Evolutionary conservation across 441 rosid genomes (phyloP), one percentile per base, ranked within the genome.

Genomic region (Macaranga tanarius): DNA sequence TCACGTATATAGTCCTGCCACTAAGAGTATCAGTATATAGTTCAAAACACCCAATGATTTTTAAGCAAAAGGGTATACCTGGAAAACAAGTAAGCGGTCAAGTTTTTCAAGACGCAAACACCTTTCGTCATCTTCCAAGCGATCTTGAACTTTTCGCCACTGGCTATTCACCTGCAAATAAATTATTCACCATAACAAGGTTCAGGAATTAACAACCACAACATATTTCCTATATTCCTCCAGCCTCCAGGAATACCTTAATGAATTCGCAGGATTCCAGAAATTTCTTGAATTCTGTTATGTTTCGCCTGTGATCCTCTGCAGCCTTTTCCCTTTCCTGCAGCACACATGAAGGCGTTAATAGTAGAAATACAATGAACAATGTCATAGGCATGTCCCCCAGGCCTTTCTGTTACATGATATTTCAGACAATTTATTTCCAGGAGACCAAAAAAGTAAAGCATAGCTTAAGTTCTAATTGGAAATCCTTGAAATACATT

Each of bases 241-340:
- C 26, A 55, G 25, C 66, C 64, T 22, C 68, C n/a, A 55, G 25
- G 54, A 54, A 55, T 82, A 89, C 99, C 89, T 95, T 95, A 75
- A 95, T 88, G 83, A 87, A 95, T 76, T 95, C 97, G 73, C 97
- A 95, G 76, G 95, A 86, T 78, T 85, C 90, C 57, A 93, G 86
- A 82, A 84, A 91, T 76, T 88, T 87, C 83, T 86, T 86, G 72
- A 81, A 93, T 73, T 90, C 97, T n/a, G 92, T 82, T 80, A 88
- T 77, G 75, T 86, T 81, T 63, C 67, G 82, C 76, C 82, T 87
- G 73, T 84, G 97, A 55, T 86, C 97, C 82, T 90, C 99, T 16
- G 86, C 92, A 69, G 95, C 97, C 81, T 81, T 90, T 83, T 92
- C 95, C 84, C 82, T 92, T 87, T 95, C 98, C 99, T 95, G 85